phyloP scores from a whole-genome alignment of 2,329 filamentous ascomycete species.

The Claviceps lovelessii region DNA sequence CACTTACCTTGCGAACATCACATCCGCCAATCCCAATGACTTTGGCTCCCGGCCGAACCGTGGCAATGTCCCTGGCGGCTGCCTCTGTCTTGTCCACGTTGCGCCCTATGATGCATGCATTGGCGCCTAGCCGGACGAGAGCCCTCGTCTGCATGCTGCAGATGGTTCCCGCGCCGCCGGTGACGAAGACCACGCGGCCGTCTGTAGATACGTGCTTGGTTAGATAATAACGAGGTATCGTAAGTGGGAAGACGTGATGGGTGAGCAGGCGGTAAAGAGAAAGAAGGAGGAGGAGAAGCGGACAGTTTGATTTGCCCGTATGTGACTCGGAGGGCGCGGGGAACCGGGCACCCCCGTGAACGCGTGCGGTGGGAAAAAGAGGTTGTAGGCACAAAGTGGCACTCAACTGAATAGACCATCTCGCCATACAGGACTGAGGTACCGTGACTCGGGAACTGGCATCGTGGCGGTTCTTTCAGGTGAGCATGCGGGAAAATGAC shows the following conservation, averaged over 20 bases:
- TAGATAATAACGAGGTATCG: neutral
- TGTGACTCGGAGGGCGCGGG: no score
- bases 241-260: no score
- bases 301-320: neutral
- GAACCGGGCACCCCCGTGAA: no score
- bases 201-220: constrained; percentile 32
- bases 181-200: constrained; percentile 85
- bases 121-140: constrained; percentile 76
- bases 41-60: constrained; percentile 60
- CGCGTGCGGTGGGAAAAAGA: no score
- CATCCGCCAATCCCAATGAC: constrained; percentile 76
- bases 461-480: constrained; percentile 25
- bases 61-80: constrained; percentile 69
- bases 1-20: constrained; percentile 52
- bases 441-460: constrained; percentile 57
- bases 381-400: neutral
- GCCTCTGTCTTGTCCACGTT: constrained; percentile 76
- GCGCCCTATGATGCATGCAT: constrained; percentile 87
- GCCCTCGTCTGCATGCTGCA: constrained; percentile 90
- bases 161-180: constrained; percentile 84
- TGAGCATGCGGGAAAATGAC: neutral
- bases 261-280: no score
- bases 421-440: constrained; percentile 71
- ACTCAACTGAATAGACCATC: constrained; percentile 67
- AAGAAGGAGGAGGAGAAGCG: neutral